Percentiles rank a stretch among this genome's conserved stretches.
Evolutionary conservation across 441 rosid species (phyloP).

Genomic region (Metrosideros polymorpha): DNA sequence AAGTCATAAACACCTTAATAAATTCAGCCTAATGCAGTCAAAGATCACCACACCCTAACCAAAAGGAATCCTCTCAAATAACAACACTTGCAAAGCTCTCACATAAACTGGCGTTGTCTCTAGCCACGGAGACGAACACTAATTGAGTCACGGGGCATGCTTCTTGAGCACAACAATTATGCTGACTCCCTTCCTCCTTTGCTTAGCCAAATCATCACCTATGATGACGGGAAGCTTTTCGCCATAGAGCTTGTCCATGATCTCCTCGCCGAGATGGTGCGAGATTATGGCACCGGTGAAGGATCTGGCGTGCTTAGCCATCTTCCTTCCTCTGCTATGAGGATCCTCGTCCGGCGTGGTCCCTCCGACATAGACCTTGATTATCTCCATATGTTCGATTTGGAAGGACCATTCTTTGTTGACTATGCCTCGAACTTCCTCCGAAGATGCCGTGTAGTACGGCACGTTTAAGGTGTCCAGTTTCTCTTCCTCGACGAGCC

Average conservation of each 20-base stretch:
- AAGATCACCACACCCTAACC: neutral
- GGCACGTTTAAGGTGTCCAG: constrained; percentile 9
- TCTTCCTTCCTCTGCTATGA: neutral
- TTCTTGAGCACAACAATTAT: neutral
- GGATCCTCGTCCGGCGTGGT: neutral
- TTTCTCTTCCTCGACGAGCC: constrained; percentile 1
- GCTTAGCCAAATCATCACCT: neutral
- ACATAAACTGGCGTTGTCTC: neutral
- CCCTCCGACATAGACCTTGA: neutral
- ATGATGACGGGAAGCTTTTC: neutral
- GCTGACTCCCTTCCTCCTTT: neutral
- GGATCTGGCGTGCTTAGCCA: neutral
- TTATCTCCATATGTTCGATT: neutral
- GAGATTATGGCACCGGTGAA: constrained; percentile 1
- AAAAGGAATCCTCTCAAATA: neutral
- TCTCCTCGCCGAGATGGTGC: neutral
- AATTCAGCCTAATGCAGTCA: neutral
- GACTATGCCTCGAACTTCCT: constrained; percentile 2
- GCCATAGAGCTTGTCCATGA: constrained; percentile 2
- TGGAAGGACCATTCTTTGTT: constrained; percentile 3
- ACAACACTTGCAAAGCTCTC: neutral
- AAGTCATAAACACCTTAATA: neutral
- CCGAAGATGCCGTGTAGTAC: constrained; percentile 1
- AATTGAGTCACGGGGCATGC: neutral
- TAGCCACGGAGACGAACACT: neutral